Base-by-base conservation (phyloP, 805 yeast species). In the Isabelozyma heimii region DNA sequence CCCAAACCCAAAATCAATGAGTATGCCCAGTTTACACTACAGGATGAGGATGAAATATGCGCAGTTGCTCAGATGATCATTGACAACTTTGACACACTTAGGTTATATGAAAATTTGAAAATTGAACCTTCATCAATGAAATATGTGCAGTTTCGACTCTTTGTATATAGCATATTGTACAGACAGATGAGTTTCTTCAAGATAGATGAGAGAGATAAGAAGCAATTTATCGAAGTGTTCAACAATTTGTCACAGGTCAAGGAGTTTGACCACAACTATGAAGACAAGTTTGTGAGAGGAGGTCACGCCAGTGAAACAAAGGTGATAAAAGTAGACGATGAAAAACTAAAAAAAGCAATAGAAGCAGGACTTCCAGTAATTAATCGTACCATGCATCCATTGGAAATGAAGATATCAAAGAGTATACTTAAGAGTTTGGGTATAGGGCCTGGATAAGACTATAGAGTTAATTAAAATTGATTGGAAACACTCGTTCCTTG, bases 401-500 rank as follows among this genome's bases (percentile, higher is more conserved):
- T 41, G 39, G n/a, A 30, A 30, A 30, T 10, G 35, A 13, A 24
- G 10, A 26, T 26, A 7, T 33, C 15, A 46, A 26, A 27, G 20
- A 9, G 10, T 12, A 33, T 46, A 16, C 24, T 38, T 15, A 38
- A 38, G 24, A 38, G 40, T 16, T 38, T 38, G 40, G 40, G 47
- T 12, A 30, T n/a, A 28, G 30, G 15, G 38, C 38, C 35, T 4
- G 35, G 24, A 1, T 20, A 20, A 20, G 4, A 20, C 24, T 20
- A 20, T 4, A 20, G 13, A 28, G 6, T 30, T 8, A 30, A 30
- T 30, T 30, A 10, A 30, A 30, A 30, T 20, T 16, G 37, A 46
- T 20, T 13, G 45, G 30, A 15, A 51, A 51, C 24, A 72, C 8
- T 27, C 79, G 57, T 46, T 72, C 69, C 37, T 49, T 59, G 9